These are phyloP conservation scores for Beta corolliflora DNA, from an alignment of 179 eudicot species.

Conservation along the genomic window DNA sequence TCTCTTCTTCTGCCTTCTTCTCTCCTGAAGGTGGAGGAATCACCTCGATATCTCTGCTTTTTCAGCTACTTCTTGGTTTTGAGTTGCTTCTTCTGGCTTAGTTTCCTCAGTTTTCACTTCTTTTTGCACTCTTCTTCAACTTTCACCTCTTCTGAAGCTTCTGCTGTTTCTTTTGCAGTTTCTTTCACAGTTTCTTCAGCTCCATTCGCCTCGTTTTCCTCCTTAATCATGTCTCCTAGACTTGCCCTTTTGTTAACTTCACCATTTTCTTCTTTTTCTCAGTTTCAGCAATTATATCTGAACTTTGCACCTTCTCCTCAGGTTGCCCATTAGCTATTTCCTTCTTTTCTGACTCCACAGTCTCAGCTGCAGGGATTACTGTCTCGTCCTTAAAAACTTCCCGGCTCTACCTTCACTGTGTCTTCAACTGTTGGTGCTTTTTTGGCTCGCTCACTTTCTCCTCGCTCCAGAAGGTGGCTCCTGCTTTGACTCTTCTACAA, in stretches of 20 bases:
- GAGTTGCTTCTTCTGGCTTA: constrained; percentile 15
- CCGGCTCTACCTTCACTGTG: constrained; percentile 27
- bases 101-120: constrained; percentile 40
- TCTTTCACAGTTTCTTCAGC: constrained; percentile 21
- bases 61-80: constrained; percentile 32
- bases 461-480: constrained; percentile 11
- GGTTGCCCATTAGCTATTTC: neutral
- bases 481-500: constrained; percentile 22
- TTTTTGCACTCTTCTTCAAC: constrained; percentile 22
- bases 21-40: constrained; percentile 35
- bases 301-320: neutral
- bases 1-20: constrained; percentile 21
- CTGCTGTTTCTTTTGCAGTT: constrained; percentile 17
- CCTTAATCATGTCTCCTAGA: constrained; percentile 46
- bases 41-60: constrained; percentile 49
- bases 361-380: constrained; percentile 26
- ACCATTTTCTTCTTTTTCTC: constrained; percentile 27
- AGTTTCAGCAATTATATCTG: constrained; percentile 13
- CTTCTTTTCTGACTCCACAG: constrained; percentile 32
- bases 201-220: constrained; percentile 31
- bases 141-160: constrained; percentile 15
- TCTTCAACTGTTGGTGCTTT: constrained; percentile 28
- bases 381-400: constrained; percentile 28
- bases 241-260: constrained; percentile 36
- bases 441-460: constrained; percentile 14